phyloP scores from a whole-genome alignment of 2,329 filamentous ascomycete genomes.

The Cryphonectria japonica region DNA sequence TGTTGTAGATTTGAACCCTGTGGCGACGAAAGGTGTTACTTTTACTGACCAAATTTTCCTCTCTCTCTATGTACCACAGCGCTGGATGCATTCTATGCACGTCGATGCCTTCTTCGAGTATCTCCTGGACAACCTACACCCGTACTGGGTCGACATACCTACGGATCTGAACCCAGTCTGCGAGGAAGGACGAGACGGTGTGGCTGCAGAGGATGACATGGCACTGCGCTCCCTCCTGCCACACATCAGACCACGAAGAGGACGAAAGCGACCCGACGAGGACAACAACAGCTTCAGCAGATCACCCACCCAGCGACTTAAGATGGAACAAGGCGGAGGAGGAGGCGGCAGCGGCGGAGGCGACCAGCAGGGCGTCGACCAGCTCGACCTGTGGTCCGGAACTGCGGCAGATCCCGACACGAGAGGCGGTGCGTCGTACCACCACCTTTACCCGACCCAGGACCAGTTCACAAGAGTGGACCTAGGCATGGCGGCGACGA shows the following conservation, averaged over 20 bases:
- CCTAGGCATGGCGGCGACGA: slow-evolving; percentile 36
- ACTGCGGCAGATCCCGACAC: slow-evolving; percentile 46
- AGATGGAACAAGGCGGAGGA: slow-evolving; percentile 42
- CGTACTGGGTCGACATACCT: slow-evolving; percentile 80
- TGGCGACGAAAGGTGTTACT: neutral
- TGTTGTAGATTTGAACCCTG: neutral
- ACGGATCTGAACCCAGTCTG: slow-evolving; percentile 64
- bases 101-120: slow-evolving; percentile 95
- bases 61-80: slow-evolving; percentile 51
- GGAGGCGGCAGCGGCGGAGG: slow-evolving; percentile 34
- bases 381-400: slow-evolving; percentile 50
- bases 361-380: slow-evolving; percentile 39
- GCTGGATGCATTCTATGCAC: slow-evolving; percentile 97
- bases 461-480: slow-evolving; percentile 43
- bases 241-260: slow-evolving; percentile 68
- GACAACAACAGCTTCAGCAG: slow-evolving; percentile 53
- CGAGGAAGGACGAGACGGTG: slow-evolving; percentile 74
- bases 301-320: slow-evolving; percentile 62
- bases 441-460: slow-evolving; percentile 42
- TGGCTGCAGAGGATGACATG: slow-evolving; percentile 84
- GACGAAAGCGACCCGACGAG: slow-evolving; percentile 66
- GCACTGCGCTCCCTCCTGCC: slow-evolving; percentile 83
- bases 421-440: slow-evolving; percentile 33
- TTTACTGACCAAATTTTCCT: slow-evolving; percentile 8
- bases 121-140: slow-evolving; percentile 74